Conservation (phyloP, 805 yeast genomes). For the Naumovozyma dairenensis region DNA sequence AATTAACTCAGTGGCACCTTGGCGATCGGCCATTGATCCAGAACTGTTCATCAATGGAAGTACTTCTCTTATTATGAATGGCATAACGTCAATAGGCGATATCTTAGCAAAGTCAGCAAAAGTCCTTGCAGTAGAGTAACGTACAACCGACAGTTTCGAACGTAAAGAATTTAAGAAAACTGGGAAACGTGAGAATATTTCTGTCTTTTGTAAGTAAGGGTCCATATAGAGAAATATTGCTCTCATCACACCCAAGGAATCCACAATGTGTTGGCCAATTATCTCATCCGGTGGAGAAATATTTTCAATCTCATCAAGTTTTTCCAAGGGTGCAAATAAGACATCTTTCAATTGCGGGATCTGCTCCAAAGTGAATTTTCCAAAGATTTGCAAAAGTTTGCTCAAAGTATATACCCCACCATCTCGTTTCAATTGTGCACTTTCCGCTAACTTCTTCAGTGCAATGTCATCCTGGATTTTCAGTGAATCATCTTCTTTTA, state of each 20-base stretch:
- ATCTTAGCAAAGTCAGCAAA: slow-evolving; percentile 69
- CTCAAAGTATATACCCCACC: slow-evolving; percentile 75
- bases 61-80: slow-evolving; percentile 65
- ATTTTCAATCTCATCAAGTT: slow-evolving; percentile 23
- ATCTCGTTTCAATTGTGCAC: slow-evolving; percentile 69
- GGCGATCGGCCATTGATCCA: slow-evolving; percentile 59
- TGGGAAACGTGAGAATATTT: slow-evolving; percentile 45
- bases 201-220: slow-evolving; percentile 34
- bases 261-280: slow-evolving; percentile 73
- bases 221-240: slow-evolving; percentile 61
- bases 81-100: slow-evolving; percentile 61
- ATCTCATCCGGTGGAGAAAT: slow-evolving; percentile 30
- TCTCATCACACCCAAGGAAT: slow-evolving; percentile 72
- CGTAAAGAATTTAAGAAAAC: slow-evolving; percentile 44
- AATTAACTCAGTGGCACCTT: slow-evolving; percentile 88
- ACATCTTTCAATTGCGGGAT: slow-evolving; percentile 58
- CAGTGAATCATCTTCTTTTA: slow-evolving; percentile 63
- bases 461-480: slow-evolving; percentile 53
- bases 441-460: slow-evolving; percentile 54
- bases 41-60: slow-evolving; percentile 77
- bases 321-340: slow-evolving; percentile 56
- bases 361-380: slow-evolving; percentile 42
- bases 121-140: slow-evolving; percentile 86
- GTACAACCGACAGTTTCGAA: slow-evolving; percentile 68
- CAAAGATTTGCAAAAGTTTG: slow-evolving; percentile 43